These are phyloP conservation scores for Trametes coccinea DNA, from an alignment of 768 basidiomycete genomes.

Conservation along the genomic window DNA sequence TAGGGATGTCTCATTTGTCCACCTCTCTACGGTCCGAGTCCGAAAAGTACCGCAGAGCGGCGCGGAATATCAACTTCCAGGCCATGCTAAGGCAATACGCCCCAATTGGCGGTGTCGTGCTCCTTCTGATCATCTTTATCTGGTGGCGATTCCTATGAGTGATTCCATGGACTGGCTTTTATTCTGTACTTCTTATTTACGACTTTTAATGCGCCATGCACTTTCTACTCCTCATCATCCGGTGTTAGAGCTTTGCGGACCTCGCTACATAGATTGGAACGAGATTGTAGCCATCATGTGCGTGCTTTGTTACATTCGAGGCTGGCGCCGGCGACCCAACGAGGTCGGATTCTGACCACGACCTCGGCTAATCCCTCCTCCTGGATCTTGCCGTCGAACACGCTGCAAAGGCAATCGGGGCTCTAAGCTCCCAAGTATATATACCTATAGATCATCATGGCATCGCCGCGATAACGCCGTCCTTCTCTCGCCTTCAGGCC, in stretches of 20 bases:
- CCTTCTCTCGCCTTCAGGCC: not conserved
- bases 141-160: slow-evolving; percentile 76
- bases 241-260: not conserved
- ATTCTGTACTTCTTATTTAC: slow-evolving; percentile 19
- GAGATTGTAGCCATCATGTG: not conserved
- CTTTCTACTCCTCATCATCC: not conserved
- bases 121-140: slow-evolving; percentile 76
- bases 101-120: slow-evolving; percentile 78
- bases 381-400: slow-evolving; percentile 29
- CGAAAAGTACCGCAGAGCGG: slow-evolving; percentile 95
- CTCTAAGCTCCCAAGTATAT: slow-evolving; percentile 21
- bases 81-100: slow-evolving; percentile 96
- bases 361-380: slow-evolving; percentile 14
- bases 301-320: not conserved
- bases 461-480: slow-evolving; percentile 20
- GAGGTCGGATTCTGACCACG: slow-evolving; percentile 15
- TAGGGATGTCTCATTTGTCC: slow-evolving; percentile 97
- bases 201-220: slow-evolving; percentile 9
- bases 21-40: slow-evolving; percentile 94
- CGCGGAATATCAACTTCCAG: slow-evolving; percentile 90
- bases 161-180: slow-evolving; percentile 11
- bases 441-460: slow-evolving; percentile 18
- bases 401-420: slow-evolving; percentile 25
- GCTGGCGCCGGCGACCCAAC: not conserved
- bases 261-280: not conserved